Evolutionary conservation across 805 yeast species (phyloP).

Genomic region (Ogataea dorogensis): DNA sequence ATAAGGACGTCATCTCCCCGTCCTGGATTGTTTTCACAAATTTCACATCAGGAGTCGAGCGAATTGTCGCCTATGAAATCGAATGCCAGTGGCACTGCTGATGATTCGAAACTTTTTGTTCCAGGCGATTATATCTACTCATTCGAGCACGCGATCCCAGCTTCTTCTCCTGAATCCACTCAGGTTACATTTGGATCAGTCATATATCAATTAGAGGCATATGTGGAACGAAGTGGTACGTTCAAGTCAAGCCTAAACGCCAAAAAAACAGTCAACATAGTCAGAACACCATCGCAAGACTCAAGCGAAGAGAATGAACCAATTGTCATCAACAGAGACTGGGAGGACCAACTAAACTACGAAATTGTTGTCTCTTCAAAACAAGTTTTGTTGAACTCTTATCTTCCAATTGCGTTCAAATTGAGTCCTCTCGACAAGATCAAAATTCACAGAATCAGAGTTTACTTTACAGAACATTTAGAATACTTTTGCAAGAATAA

Average conservation of each 20-base stretch:
- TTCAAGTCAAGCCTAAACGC: conserved; percentile 77
- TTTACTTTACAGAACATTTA: conserved; percentile 82
- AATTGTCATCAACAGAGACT: conserved; percentile 81
- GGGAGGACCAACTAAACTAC: conserved; percentile 91
- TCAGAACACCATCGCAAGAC: conserved; percentile 74
- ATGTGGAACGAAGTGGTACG: conserved; percentile 75
- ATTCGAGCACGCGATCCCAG: conserved; percentile 84
- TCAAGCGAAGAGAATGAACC: conserved; percentile 92
- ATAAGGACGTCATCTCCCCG: conserved; percentile 25
- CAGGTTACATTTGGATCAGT: conserved; percentile 81
- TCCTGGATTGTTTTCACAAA: conserved; percentile 14
- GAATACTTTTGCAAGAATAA: conserved; percentile 87
- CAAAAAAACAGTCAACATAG: conserved; percentile 57
- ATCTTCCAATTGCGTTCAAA: conserved; percentile 78
- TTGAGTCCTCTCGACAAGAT: conserved; percentile 87
- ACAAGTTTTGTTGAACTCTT: conserved; percentile 78
- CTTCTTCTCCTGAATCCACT: conserved; percentile 78
- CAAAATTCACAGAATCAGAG: conserved; percentile 78
- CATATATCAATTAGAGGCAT: conserved; percentile 64
- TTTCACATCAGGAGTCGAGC: conserved; percentile 16
- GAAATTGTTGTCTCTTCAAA: conserved; percentile 91
- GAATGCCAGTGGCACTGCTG: conserved; percentile 20
- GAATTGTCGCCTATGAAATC: conserved; percentile 27
- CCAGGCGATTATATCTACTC: conserved; percentile 93
- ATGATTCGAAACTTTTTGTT: conserved; percentile 45